phyloP scores from a whole-genome alignment of 345 rosid species.

The Salix dunnii region DNA sequence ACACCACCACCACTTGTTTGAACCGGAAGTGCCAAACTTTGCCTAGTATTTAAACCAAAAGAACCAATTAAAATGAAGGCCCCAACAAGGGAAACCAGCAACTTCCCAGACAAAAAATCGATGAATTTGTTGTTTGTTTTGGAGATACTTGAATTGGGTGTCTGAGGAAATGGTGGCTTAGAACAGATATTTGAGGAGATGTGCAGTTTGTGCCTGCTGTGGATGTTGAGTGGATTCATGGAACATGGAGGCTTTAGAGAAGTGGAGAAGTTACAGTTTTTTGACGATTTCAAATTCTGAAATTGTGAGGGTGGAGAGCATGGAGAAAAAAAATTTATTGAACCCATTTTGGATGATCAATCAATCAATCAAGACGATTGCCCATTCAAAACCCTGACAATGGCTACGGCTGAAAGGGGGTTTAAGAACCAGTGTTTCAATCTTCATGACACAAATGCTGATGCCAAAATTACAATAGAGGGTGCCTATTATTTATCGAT shows the following conservation, averaged over 20 bases:
- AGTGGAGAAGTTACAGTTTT: background rate
- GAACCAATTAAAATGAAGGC: constrained; percentile 50
- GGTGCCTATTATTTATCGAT: background rate
- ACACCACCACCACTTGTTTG: constrained; percentile 20
- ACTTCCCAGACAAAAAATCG: constrained; percentile 32
- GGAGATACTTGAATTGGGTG: constrained; percentile 22
- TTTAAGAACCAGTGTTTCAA: background rate
- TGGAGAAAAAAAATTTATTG: constrained; percentile 11
- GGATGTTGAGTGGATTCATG: constrained; percentile 10
- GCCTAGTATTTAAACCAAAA: constrained; percentile 35
- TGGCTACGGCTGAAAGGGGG: background rate
- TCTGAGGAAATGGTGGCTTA: constrained; percentile 8
- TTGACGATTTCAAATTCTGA: constrained; percentile 11
- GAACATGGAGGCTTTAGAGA: constrained; percentile 1
- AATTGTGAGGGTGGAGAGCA: background rate
- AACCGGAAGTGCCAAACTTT: constrained; percentile 43
- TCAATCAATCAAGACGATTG: background rate
- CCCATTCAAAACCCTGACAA: background rate
- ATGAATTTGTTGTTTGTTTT: constrained; percentile 11
- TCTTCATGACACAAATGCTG: background rate
- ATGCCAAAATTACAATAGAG: background rate
- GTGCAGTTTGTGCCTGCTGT: constrained; percentile 14
- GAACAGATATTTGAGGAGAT: constrained; percentile 21
- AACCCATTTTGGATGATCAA: constrained; percentile 14
- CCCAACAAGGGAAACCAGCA: constrained; percentile 52